Base-by-base conservation (phyloP, 2,329 filamentous ascomycete genomes). In the Colletotrichum truncatum region DNA sequence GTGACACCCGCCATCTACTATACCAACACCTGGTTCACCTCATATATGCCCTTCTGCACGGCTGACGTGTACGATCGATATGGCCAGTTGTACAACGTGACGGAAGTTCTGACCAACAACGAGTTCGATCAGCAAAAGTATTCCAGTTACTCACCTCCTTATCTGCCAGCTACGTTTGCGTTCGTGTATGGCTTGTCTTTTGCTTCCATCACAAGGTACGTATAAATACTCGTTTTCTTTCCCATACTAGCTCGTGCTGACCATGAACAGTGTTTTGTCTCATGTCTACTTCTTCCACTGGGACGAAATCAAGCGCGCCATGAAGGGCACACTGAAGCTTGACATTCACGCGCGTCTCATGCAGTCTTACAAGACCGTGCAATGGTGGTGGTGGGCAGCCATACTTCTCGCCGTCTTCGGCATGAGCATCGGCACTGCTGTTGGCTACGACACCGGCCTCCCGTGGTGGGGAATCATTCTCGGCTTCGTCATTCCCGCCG, bases 101-200 rank as follows among this genome's bases (percentile, higher is more conserved):
- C 76, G 12, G 69, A 70, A 1, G 77, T 79, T 7, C 81, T 61
- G 74, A 84, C 68, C 71, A 78, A 77, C 25, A 80, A 80, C 3
- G 73, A 83, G 11, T 84, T 86, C 65, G 77, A 84, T 56, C 66
- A 73, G 4, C 72, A 74, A 21, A 81, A 82, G 61, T 87, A 87
- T 68, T 75, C 78, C 16, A 69, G 71, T 1, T 87, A 87, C 70
- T 86, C 84, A 5, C 83, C 84, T 0, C 83, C 84, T 0, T 87
- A 82, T 66, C 71, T 87, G 26, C 75, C 81, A 1, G 83, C 84
- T 6, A 82, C 79, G 6, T 84, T 83, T 57, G 73, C 85, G 6
- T 75, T 79, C 18, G 77, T 83, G 4, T 87, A 87, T 74, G 74
- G 71, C 0, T 77, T 93, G 3, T 91, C 89, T 0, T 93, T 93